Base-by-base conservation (phyloP, 345 rosid genomes). In the Dipteronia dyeriana region DNA sequence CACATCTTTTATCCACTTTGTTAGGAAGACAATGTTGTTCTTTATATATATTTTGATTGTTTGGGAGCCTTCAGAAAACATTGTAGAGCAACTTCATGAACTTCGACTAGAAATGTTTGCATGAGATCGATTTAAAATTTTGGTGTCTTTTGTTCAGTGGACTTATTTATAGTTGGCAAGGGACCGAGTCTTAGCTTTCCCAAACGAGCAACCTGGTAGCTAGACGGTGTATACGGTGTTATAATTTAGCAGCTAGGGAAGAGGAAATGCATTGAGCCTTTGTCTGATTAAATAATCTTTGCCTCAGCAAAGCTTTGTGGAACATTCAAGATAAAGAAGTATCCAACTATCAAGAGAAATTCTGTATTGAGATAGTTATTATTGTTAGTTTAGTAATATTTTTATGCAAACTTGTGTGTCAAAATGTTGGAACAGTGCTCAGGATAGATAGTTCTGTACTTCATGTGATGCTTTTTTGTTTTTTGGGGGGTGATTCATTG, bases 401-500 rank as follows among this genome's bases (percentile, higher is more conserved):
- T 72, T 53, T 10, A 2, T 70, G 29, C 16, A n/a, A 12, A 59
- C 3, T 39, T 12, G 31, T 5, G n/a, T 73, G 16, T 23, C 25
- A 23, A 20, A 13, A 1, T 23, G 76, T 73, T 73, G 56, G 76
- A 23, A 41, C 19, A 73, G 39, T 73, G 53, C 51, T 72, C 53
- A 39, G 41, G 39, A 38, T 57, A 13, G 66, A 73, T 60, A 14
- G 45, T 49, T 74, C 22, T 43, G 47, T 39, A 22, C 29, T 72
- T 72, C 20, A 22, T 72, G 20, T 26, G 47, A 45, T 63, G 56
- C 67, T 41, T n/a, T 9, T 4, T 63, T 26, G 5, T 11, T 57
- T 57, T 57, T 57, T n/a, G 2, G 20, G 62, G 25, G 12, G 19
- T 45, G 59, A 26, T 6, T 59, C 69, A 43, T 73, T 2, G 6